Evolutionary conservation across 2,329 filamentous ascomycete species (phyloP), one percentile per base, ranked within the genome.

Genomic region (Stromatinia cepivora): DNA sequence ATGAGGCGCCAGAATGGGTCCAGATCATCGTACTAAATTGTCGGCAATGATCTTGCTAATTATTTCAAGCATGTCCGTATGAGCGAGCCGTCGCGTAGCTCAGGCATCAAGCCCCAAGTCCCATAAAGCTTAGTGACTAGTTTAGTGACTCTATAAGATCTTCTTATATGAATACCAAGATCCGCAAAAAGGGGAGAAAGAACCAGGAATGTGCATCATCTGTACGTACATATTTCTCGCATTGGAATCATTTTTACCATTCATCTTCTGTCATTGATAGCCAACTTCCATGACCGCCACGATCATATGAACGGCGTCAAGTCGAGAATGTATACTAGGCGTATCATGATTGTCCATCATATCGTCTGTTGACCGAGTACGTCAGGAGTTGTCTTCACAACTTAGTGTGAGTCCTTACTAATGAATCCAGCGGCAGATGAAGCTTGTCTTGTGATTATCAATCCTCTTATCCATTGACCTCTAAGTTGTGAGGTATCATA

Each of bases 81-180:
- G n/a, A 15, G n/a, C n/a, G 1, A 22, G n/a, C n/a, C 22, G 3
- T 42, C 22, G 36, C 56, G 15, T 13, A 25, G 15, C 22, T 42
- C 34, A 25, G 7, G 3, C n/a, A 1, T 42, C 6, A 36, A 42
- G 22, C 22, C 8, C 15, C 22, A 13, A 25, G 22, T 6, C 7
- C 56, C 36, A 5, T 15, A n/a, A 15, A n/a, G 13, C 22, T 39
- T 39, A 25, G 36, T 42, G 34, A 7, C 36, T 36, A n/a, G 36
- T 17, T 34, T 36, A 10, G 28, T 25, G 4, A 62, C 20, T n/a
- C 42, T 62, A 62, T 62, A 62, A 62, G 58, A 62, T 62, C 58
- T 46, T 62, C 58, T 48, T 25, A 48, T 36, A 62, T 48, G 45
- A 25, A 48, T 36, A 25, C 22, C 7, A 11, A 5, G 13, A 5